These are phyloP conservation scores for Gentiana macrophylla DNA, from an alignment of 257 asterid species.

Conservation along the genomic window DNA sequence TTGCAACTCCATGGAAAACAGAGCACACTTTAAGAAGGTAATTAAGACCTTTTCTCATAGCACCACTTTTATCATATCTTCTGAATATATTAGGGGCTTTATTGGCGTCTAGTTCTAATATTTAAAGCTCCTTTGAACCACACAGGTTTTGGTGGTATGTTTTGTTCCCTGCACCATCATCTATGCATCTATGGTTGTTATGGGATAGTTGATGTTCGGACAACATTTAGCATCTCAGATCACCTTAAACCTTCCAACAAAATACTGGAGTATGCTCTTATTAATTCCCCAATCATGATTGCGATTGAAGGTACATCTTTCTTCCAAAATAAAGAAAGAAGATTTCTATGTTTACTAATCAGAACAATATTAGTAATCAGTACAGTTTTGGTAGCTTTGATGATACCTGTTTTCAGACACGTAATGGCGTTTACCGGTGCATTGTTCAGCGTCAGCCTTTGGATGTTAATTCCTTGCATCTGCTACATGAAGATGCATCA, in stretches of 20 bases:
- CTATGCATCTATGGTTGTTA: constrained; percentile 38
- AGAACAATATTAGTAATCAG: constrained; percentile 14
- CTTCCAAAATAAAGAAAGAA: constrained; percentile 1
- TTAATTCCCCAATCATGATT: constrained; percentile 12
- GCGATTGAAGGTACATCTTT: constrained; percentile 13
- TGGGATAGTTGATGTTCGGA: constrained; percentile 49
- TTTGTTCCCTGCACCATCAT: constrained; percentile 29
- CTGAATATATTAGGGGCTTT: too few species aligned
- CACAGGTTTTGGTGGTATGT: too few species aligned
- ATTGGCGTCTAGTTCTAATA: too few species aligned
- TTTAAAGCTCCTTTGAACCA: too few species aligned
- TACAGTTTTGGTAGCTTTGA: constrained; percentile 11
- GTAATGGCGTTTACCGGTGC: constrained; percentile 50
- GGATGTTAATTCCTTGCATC: constrained; percentile 38
- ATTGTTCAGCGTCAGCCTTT: constrained; percentile 17
- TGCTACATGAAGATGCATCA: constrained; percentile 40
- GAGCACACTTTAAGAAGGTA: too few species aligned
- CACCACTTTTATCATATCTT: too few species aligned
- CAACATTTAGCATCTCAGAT: constrained; percentile 24
- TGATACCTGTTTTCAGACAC: constrained; percentile 24
- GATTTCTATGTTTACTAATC: constrained; percentile 5
- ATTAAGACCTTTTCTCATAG: too few species aligned
- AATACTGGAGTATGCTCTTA: constrained; percentile 23
- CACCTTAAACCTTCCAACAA: constrained; percentile 37
- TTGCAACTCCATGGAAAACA: too few species aligned